These are phyloP conservation scores for Hortaea werneckii DNA, from an alignment of 2,329 filamentous ascomycete genomes.

Conservation along the genomic window DNA sequence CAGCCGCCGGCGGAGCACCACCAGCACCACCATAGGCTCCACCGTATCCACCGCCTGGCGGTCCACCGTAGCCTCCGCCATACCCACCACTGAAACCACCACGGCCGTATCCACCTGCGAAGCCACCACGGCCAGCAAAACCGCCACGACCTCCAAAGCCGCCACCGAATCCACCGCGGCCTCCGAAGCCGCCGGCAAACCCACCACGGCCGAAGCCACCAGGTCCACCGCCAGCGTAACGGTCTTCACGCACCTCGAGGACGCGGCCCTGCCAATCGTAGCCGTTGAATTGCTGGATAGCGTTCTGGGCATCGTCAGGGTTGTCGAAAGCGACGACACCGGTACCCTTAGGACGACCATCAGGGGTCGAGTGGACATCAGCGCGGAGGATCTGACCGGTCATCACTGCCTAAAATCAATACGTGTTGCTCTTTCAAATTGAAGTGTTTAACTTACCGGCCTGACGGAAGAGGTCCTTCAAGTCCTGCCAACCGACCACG, in stretches of 20 bases:
- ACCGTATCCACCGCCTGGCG: conserved; percentile 20
- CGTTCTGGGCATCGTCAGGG: conserved; percentile 86
- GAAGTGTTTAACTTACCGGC: conserved; percentile 58
- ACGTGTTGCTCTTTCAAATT: background rate
- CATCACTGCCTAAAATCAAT: conserved; percentile 28
- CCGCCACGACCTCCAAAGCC: conserved; percentile 44
- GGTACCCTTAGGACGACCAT: conserved; percentile 90
- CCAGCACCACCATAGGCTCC: conserved; percentile 12
- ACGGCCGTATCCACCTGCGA: conserved; percentile 19
- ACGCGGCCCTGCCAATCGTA: conserved; percentile 95
- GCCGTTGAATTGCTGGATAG: conserved; percentile 95
- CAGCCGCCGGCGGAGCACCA: conserved; percentile 36
- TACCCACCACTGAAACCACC: conserved; percentile 48
- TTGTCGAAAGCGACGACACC: conserved; percentile 96
- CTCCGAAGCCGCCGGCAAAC: conserved; percentile 40
- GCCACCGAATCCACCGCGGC: conserved; percentile 36
- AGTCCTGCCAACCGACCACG: conserved; percentile 95
- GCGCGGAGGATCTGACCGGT: conserved; percentile 79
- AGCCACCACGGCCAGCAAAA: conserved; percentile 26
- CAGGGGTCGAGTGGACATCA: conserved; percentile 84
- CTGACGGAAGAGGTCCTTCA: conserved; percentile 97
- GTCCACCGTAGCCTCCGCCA: conserved; percentile 24
- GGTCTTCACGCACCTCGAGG: conserved; percentile 91
- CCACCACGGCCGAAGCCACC: conserved; percentile 37
- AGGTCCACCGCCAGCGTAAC: conserved; percentile 66